Evolutionary conservation across 1,284 basidiomycete species (phyloP), one percentile per base, ranked within the genome.

Genomic region (Puccinia horiana): DNA sequence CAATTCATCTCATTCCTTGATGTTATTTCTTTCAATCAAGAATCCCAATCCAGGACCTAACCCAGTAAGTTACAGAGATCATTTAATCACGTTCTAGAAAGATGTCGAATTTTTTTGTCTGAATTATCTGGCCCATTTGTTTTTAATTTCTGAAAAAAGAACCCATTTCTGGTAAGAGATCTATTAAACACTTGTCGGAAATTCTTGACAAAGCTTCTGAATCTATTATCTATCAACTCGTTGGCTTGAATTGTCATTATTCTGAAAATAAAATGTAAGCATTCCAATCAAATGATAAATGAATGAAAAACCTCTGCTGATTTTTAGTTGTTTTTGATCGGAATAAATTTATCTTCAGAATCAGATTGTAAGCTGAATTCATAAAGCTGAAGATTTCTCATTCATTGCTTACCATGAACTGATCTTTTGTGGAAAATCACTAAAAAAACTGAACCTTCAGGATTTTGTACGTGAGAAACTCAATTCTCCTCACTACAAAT

Each of bases 101-200:
- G n/a, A n/a, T n/a, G n/a, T n/a, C n/a, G n/a, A n/a, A n/a, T n/a
- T n/a, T n/a, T n/a, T n/a, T n/a, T n/a, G n/a, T n/a, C n/a, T n/a
- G n/a, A n/a, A n/a, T n/a, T n/a, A n/a, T n/a, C n/a, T n/a, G n/a
- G n/a, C n/a, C n/a, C n/a, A n/a, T n/a, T n/a, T 54, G 52, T 61
- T 18, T 8, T 35, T 14, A 3, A 29, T 11, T 26, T 32, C 29
- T 29, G 8, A 9, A 29, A 58, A 29, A 18, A 61, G 58, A 61
- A 61, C n/a, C 58, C 58, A 61, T 61, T 61, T 26, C 58, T 61
- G 26, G 58, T 61, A 61, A 61, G 58, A 61, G 11, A 29, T 56
- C 2, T 56, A n/a, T 18, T 54, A 54, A 18, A 54, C 8, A 54
- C 52, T 61, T 3, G 18, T 18, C 3, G 18, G 9, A 29, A 9